Evolutionary conservation across 768 basidiomycete genomes (phyloP).

Genomic region (Cystobasidium onofrii): DNA sequence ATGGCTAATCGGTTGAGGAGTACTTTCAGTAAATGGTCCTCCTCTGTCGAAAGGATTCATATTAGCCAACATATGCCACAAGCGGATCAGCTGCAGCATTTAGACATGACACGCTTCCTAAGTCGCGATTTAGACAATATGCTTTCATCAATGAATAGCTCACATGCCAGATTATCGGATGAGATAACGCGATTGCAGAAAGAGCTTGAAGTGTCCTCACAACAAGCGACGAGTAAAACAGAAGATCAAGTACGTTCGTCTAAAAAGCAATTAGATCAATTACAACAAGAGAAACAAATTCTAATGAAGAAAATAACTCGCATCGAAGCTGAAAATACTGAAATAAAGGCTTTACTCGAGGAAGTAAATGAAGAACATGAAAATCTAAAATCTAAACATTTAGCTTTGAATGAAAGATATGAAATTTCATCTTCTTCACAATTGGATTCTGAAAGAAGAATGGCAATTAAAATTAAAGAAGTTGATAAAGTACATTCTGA

Average conservation of each 20-base stretch:
- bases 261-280: background rate
- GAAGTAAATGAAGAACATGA: background rate
- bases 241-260: background rate
- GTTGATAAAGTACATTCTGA: slow-evolving; percentile 11
- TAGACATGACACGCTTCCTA: background rate
- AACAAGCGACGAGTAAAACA: background rate
- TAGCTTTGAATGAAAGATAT: background rate
- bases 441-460: slow-evolving; percentile 8
- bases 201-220: background rate
- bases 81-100: background rate
- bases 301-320: slow-evolving; percentile 2
- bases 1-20: background rate
- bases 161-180: background rate
- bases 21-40: background rate
- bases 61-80: background rate
- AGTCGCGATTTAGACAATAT: background rate
- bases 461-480: slow-evolving; percentile 1
- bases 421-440: background rate
- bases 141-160: background rate
- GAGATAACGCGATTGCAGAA: background rate
- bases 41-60: background rate
- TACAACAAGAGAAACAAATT: slow-evolving; percentile 21
- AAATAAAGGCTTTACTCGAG: background rate
- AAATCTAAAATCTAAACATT: background rate
- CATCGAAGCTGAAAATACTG: background rate